Evolutionary conservation across 1,139 yeast genomes (phyloP).

Genomic region (Kluyveromyces marxianus): DNA sequence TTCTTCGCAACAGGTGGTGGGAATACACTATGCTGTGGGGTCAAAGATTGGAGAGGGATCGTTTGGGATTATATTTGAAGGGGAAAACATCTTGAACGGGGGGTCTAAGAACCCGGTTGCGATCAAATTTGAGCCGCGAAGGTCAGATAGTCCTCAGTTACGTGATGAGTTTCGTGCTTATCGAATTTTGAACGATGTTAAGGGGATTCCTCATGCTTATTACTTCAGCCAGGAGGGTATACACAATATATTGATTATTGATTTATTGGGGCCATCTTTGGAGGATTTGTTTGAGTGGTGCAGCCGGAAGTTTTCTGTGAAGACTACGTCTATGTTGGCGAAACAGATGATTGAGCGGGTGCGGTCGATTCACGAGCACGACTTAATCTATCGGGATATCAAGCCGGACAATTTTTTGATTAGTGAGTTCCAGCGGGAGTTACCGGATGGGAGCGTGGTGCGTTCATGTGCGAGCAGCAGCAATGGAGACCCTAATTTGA

Average conservation of each 20-base stretch:
- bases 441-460: slow-evolving; percentile 11
- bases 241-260: slow-evolving; percentile 88
- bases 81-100: slow-evolving; percentile 69
- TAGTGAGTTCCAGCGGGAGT: slow-evolving; percentile 27
- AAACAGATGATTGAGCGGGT: slow-evolving; percentile 86
- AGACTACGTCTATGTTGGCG: slow-evolving; percentile 86
- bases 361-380: slow-evolving; percentile 82
- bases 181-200: slow-evolving; percentile 71
- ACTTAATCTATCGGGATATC: slow-evolving; percentile 86
- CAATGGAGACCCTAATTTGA: slow-evolving; percentile 32
- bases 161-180: slow-evolving; percentile 94
- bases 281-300: slow-evolving; percentile 99
- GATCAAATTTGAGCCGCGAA: slow-evolving; percentile 76
- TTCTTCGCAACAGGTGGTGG: slow-evolving; percentile 40
- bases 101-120: slow-evolving; percentile 47
- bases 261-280: slow-evolving; percentile 86
- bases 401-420: slow-evolving; percentile 93
- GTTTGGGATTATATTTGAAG: slow-evolving; percentile 94
- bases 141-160: slow-evolving; percentile 95
- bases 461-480: slow-evolving; percentile 23
- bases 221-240: slow-evolving; percentile 97
- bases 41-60: slow-evolving; percentile 98
- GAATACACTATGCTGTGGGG: slow-evolving; percentile 86
- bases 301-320: slow-evolving; percentile 78
- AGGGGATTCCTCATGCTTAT: slow-evolving; percentile 90